Percentiles rank a stretch among this genome's conserved stretches.
Evolutionary conservation across 106 monocot genomes (phyloP).

Genomic region (Amphibolis antarctica): DNA sequence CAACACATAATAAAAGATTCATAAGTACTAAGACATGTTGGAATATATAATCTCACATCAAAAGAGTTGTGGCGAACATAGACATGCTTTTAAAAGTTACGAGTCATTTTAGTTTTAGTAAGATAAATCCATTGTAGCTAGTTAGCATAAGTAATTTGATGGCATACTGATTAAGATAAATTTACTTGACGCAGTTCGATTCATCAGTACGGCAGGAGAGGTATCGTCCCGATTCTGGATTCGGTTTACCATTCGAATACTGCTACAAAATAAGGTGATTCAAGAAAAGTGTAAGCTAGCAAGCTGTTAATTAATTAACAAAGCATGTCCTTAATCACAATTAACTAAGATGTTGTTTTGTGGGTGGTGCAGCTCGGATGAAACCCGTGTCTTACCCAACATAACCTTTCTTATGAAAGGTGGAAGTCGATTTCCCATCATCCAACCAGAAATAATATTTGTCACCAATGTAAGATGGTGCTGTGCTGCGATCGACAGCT

Average conservation of each 20-base stretch:
- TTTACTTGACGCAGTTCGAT: constrained; percentile 39
- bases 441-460: constrained; percentile 35
- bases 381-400: constrained; percentile 11
- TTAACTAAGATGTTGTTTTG: constrained; percentile 3
- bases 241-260: constrained; percentile 61
- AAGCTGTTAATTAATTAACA: not conserved
- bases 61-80: too few relatives aligned
- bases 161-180: constrained; percentile 10
- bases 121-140: too few relatives aligned
- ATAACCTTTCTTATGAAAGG: constrained; percentile 44
- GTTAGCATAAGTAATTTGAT: too few relatives aligned
- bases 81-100: too few relatives aligned
- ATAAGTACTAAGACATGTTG: too few relatives aligned
- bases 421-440: constrained; percentile 61
- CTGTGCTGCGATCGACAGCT: too few relatives aligned
- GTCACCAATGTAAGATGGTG: constrained; percentile 22
- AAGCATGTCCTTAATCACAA: not conserved
- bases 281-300: not conserved
- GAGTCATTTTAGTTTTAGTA: too few relatives aligned
- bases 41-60: too few relatives aligned
- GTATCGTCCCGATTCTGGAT: constrained; percentile 4
- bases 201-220: constrained; percentile 28
- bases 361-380: constrained; percentile 15
- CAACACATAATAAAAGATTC: too few relatives aligned
- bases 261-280: constrained; percentile 40